Conservation (phyloP, 345 rosid species). For the rapeseed (Brassica napus) region Da-Ae NC_063449.1:5015001-5015500, state of each 20-base stretch:
- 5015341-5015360: conserved; percentile 65
- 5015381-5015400: conserved; percentile 53
- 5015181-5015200: background rate
- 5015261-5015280: conserved; percentile 61
- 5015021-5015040: conserved; percentile 45
- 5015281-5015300: conserved; percentile 74
- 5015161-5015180: conserved; percentile 34
- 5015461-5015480: conserved; percentile 12
- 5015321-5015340: conserved; percentile 62
- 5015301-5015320: conserved; percentile 62
- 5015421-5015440: conserved; percentile 65
- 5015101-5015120: conserved; percentile 68
- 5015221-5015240: background rate
- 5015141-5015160: conserved; percentile 62
- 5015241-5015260: conserved; percentile 72
- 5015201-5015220: background rate
- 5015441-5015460: conserved; percentile 79
- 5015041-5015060: conserved; percentile 43
- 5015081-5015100: conserved; percentile 75
- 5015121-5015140: conserved; percentile 74
- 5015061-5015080: conserved; percentile 75
- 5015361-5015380: conserved; percentile 48
- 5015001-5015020: conserved; percentile 72
- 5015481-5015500: background rate
- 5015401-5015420: conserved; percentile 67